Conservation (phyloP, 148 eudicot species). For the Persicaria maculosa region DNA sequence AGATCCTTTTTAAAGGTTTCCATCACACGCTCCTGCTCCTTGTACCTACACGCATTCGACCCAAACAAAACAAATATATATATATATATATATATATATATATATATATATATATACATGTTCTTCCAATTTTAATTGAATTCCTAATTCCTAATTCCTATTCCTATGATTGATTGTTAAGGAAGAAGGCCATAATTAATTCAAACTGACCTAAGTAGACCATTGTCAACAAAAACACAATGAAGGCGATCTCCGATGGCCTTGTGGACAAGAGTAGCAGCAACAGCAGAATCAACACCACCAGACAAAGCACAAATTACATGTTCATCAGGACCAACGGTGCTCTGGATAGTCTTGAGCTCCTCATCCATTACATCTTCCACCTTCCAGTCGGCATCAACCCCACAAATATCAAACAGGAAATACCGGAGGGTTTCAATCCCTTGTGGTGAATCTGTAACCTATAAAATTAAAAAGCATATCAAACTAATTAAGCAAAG, state of each 20-base stretch:
- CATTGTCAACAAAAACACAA: conserved; percentile 92
- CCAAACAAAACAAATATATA: neutral
- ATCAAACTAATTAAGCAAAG: neutral
- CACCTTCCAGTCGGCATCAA: conserved; percentile 82
- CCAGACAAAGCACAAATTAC: conserved; percentile 97
- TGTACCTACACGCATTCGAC: conserved; percentile 46
- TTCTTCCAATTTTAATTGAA: too few species aligned
- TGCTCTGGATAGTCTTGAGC: conserved; percentile 47
- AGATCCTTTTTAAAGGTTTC: conserved; percentile 82
- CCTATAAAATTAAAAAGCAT: conserved; percentile 28
- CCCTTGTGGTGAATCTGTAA: conserved; percentile 89
- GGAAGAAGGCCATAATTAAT: too few species aligned
- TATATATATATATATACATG: too few species aligned
- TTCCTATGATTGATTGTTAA: too few species aligned
- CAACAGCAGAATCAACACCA: conserved; percentile 97
- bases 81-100: too few species aligned
- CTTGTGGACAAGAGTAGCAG: conserved; percentile 93
- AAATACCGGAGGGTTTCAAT: conserved; percentile 76
- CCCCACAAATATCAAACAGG: conserved; percentile 77
- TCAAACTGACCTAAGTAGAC: conserved; percentile 61
- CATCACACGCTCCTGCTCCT: conserved; percentile 91
- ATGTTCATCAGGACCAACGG: conserved; percentile 80
- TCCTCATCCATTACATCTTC: conserved; percentile 86
- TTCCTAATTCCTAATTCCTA: too few species aligned
- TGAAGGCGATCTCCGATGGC: conserved; percentile 95